These are phyloP conservation scores for Tritrichomonas foetus DNA, from an alignment of 208 protist species.

Conservation along the genomic window DNA sequence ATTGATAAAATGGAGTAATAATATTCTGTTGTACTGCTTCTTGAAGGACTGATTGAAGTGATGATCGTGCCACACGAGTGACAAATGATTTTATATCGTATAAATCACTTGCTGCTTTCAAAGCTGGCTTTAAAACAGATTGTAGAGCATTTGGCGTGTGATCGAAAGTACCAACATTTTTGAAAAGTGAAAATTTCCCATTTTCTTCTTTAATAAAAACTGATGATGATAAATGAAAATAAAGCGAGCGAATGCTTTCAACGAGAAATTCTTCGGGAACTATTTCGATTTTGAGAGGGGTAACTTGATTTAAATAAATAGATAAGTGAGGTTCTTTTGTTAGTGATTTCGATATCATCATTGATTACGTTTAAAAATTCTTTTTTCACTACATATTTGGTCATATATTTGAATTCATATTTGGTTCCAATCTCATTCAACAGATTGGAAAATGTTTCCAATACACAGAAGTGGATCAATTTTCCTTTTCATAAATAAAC, in stretches of 20 bases:
- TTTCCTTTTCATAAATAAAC: no score
- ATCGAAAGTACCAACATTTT: neutral
- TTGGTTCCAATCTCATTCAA: no score
- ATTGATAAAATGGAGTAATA: slow-evolving; percentile 34
- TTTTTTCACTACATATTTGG: no score
- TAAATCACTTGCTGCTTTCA: slow-evolving; percentile 4
- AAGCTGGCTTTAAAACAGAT: neutral
- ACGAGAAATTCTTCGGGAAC: neutral
- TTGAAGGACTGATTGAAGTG: neutral
- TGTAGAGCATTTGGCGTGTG: neutral
- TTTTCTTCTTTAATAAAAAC: neutral
- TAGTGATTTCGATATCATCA: no score
- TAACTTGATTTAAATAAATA: neutral
- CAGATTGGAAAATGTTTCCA: no score
- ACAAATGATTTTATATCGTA: slow-evolving; percentile 32
- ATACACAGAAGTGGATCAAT: no score
- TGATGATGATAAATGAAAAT: slow-evolving; percentile 6
- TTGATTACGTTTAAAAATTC: no score
- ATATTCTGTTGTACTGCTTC: neutral
- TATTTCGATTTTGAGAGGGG: neutral
- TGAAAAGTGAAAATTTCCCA: neutral
- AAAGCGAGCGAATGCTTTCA: neutral
- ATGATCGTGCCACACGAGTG: neutral
- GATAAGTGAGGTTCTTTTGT: neutral
- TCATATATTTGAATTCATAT: no score